These are phyloP conservation scores for Ceratobasidium sp. DNA, from an alignment of 1,284 basidiomycete genomes.

Conservation along the genomic window DNA sequence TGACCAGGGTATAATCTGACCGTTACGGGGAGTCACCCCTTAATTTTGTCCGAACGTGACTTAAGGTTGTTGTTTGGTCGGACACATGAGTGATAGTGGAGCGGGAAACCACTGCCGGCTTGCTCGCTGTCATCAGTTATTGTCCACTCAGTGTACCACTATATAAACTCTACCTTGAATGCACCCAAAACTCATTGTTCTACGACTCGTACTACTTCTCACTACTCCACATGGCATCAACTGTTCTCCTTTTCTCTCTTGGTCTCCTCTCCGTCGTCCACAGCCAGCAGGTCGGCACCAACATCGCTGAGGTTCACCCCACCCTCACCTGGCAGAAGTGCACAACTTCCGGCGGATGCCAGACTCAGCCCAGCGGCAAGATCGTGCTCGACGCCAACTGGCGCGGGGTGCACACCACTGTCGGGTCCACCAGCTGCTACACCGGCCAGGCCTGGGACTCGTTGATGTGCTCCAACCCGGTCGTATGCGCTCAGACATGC, in stretches of 20 bases:
- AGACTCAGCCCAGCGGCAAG: no score
- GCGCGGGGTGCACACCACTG: no score
- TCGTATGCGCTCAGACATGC: slow-evolving; percentile 65
- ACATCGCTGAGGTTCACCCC: slow-evolving; percentile 46
- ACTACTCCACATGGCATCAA: slow-evolving; percentile 25
- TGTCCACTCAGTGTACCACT: background rate
- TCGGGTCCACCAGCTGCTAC: slow-evolving; percentile 62
- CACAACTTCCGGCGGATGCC: no score
- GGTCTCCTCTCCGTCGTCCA: slow-evolving; percentile 34
- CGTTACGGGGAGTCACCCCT: no score
- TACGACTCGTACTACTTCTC: background rate
- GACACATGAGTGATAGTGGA: background rate
- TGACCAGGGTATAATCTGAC: no score
- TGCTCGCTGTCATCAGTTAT: background rate
- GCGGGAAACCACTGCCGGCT: background rate
- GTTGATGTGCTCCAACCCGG: slow-evolving; percentile 63
- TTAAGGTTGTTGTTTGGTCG: background rate
- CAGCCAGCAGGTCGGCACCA: slow-evolving; percentile 46
- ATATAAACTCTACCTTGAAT: background rate
- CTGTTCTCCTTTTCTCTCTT: slow-evolving; percentile 35
- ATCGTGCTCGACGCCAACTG: no score
- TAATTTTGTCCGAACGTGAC: background rate
- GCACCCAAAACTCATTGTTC: background rate
- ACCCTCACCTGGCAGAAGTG: background rate
- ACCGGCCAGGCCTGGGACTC: slow-evolving; percentile 57